Percentiles rank a stretch among this genome's conserved stretches.
Conservation (phyloP, 2,329 filamentous ascomycete genomes). For the Trichophyton schoenleinii region DNA sequence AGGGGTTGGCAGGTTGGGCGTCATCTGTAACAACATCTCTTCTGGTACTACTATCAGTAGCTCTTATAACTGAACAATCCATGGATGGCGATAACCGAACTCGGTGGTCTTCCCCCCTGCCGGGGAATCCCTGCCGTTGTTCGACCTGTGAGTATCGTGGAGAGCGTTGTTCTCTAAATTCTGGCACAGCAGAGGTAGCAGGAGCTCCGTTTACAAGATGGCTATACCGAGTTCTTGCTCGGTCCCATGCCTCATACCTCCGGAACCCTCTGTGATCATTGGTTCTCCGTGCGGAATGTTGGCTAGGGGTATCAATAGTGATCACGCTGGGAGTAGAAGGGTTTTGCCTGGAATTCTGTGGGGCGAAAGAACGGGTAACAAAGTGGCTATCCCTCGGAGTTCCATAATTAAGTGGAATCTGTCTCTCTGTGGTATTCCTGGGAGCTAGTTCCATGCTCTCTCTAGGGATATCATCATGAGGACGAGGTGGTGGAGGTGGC, state of each 20-base stretch:
- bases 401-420: constrained; percentile 14
- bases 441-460: constrained; percentile 34
- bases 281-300: constrained; percentile 20
- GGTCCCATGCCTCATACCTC: constrained; percentile 37
- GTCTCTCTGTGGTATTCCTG: constrained; percentile 25
- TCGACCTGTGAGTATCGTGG: background rate
- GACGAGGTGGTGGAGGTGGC: background rate
- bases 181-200: background rate
- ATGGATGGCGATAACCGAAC: background rate
- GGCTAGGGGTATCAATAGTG: background rate
- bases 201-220: constrained; percentile 14
- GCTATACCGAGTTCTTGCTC: constrained; percentile 31
- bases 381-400: background rate
- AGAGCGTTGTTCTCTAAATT: background rate
- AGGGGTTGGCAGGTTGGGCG: background rate
- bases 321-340: background rate
- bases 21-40: background rate
- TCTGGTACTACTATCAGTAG: background rate
- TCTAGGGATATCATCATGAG: constrained; percentile 20
- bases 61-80: background rate
- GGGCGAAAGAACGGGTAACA: background rate
- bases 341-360: background rate
- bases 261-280: constrained; percentile 34
- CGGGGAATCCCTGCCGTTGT: background rate
- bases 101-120: background rate